phyloP scores from a whole-genome alignment of 345 rosid genomes.

The Boechera retrofracta region DNA sequence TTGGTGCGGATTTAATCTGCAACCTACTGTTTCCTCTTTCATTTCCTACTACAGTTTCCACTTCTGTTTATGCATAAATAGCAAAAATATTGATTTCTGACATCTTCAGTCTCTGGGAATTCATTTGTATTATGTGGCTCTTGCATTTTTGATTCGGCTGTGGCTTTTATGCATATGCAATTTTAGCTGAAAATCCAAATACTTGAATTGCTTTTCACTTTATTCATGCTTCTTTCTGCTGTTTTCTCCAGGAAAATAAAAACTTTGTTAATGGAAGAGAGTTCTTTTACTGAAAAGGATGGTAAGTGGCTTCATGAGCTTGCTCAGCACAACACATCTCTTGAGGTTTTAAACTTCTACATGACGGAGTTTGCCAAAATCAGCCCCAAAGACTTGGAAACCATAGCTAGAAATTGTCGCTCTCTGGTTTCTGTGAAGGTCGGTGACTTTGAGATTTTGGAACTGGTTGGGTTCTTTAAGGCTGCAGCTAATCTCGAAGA shows the following conservation, averaged over 20 bases:
- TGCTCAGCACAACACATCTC: conserved; percentile 69
- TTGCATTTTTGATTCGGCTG: conserved; percentile 17
- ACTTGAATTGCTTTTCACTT: conserved; percentile 17
- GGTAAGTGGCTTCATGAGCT: conserved; percentile 93
- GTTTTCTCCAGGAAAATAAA: conserved; percentile 63
- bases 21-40: neutral
- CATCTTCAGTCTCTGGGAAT: conserved; percentile 8
- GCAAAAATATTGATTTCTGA: neutral
- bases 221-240: conserved; percentile 14
- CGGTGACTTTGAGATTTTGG: conserved; percentile 74
- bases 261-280: conserved; percentile 87
- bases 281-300: conserved; percentile 65
- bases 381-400: conserved; percentile 70
- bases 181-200: neutral
- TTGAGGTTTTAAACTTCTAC: conserved; percentile 84
- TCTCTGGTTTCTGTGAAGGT: conserved; percentile 73
- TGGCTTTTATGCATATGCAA: neutral
- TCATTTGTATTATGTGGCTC: conserved; percentile 6
- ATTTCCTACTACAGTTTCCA: conserved; percentile 5
- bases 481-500: conserved; percentile 77
- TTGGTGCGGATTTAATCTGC: neutral
- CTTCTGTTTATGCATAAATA: neutral
- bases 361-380: conserved; percentile 66
- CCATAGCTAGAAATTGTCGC: conserved; percentile 74
- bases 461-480: conserved; percentile 71